Conservation (phyloP, 2,329 filamentous ascomycete species). For the Ophiosphaerella herpotricha region DNA sequence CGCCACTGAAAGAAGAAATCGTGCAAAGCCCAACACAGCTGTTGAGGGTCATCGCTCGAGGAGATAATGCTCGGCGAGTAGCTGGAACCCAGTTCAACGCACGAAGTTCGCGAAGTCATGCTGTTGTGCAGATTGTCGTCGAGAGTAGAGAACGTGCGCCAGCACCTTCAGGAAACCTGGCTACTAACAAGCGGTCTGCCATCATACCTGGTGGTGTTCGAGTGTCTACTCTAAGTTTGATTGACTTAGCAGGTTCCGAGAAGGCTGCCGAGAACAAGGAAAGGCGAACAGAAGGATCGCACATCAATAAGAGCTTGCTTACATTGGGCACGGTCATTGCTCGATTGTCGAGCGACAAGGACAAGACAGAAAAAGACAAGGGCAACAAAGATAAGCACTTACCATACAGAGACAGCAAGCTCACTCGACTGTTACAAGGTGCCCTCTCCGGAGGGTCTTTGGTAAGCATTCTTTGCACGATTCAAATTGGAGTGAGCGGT, state of each 20-base stretch:
- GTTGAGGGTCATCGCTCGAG: conserved; percentile 89
- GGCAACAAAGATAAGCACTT: conserved; percentile 90
- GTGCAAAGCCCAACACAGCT: conserved; percentile 97
- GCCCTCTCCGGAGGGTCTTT: conserved; percentile 91
- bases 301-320: conserved; percentile 97
- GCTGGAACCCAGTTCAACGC: conserved; percentile 97
- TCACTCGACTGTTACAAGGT: conserved; percentile 88
- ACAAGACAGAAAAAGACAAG: conserved; percentile 75
- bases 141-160: conserved; percentile 89
- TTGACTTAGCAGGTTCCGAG: conserved; percentile 95
- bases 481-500: conserved; percentile 81
- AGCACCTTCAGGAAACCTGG: conserved; percentile 47
- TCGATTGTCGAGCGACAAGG: conserved; percentile 85
- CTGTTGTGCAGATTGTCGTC: conserved; percentile 97
- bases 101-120: conserved; percentile 94
- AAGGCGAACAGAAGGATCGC: conserved; percentile 88
- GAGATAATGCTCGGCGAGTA: conserved; percentile 86
- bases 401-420: conserved; percentile 95
- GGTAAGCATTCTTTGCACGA: conserved; percentile 96
- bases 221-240: conserved; percentile 92
- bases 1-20: conserved; percentile 95
- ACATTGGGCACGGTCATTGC: conserved; percentile 95
- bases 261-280: conserved; percentile 96
- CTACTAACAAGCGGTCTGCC: conserved; percentile 48
- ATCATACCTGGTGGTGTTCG: conserved; percentile 80